Conservation (phyloP, 768 basidiomycete species). For the Suillus subalutaceus region DNA sequence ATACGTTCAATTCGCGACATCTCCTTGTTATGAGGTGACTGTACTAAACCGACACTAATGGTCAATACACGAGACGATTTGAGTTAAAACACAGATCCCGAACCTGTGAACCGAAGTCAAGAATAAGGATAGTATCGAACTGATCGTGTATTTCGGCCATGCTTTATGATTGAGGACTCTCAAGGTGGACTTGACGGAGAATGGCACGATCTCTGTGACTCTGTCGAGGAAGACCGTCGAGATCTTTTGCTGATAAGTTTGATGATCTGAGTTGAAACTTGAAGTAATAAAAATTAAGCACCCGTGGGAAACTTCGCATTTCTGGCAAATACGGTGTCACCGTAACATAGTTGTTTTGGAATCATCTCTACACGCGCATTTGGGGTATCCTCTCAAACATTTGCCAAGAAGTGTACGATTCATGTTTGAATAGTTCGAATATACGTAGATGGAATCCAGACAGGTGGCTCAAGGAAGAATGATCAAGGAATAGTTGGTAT, state of each 20-base stretch:
- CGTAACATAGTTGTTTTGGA: too few relatives aligned
- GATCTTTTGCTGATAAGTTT: neutral
- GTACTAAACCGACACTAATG: constrained; percentile 56
- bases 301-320: too few relatives aligned
- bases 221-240: neutral
- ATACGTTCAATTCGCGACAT: constrained; percentile 97
- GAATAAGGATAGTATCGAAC: constrained; percentile 93
- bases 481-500: too few relatives aligned
- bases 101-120: constrained; percentile 98
- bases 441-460: too few relatives aligned
- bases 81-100: constrained; percentile 17
- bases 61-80: constrained; percentile 1
- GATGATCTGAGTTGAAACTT: neutral
- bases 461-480: too few relatives aligned
- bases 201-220: too few relatives aligned
- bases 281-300: neutral
- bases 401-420: too few relatives aligned
- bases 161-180: neutral
- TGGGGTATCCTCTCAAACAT: too few relatives aligned
- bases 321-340: too few relatives aligned
- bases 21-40: constrained; percentile 96
- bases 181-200: neutral
- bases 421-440: too few relatives aligned
- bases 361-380: too few relatives aligned
- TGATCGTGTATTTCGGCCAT: constrained; percentile 94